phyloP scores from a whole-genome alignment of 371 early-diverging fungal species.

The Saksenaea oblongispora region DNA sequence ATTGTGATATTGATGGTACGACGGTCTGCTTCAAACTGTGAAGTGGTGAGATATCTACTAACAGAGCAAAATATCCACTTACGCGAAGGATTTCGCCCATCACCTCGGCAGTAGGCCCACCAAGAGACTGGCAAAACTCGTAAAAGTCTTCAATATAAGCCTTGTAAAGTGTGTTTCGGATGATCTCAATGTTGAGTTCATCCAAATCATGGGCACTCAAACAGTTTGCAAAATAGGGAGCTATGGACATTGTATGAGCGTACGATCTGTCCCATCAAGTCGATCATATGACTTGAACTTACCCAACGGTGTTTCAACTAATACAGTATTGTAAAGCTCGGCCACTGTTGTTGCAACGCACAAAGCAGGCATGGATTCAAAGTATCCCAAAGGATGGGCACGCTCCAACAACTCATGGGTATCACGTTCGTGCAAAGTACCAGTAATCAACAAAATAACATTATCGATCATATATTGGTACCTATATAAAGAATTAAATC shows the following conservation, averaged over 20 bases:
- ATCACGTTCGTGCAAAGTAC: conserved; percentile 97
- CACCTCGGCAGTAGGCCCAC: conserved; percentile 89
- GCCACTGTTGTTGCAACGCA: conserved; percentile 96
- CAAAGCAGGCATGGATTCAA: conserved; percentile 96
- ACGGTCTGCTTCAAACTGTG: conserved; percentile 96
- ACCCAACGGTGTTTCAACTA: conserved; percentile 97
- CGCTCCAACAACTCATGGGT: conserved; percentile 94
- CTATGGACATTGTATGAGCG: conserved; percentile 58
- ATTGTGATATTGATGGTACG: conserved; percentile 97
- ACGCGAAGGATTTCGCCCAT: conserved; percentile 93
- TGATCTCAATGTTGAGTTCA: conserved; percentile 98
- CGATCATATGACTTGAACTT: conserved; percentile 9
- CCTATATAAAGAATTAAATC: conserved; percentile 38
- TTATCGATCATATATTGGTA: conserved; percentile 99
- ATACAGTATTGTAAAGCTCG: conserved; percentile 93
- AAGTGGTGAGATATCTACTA: not conserved
- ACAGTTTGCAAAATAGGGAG: conserved; percentile 97
- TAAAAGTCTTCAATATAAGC: conserved; percentile 98
- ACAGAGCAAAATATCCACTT: conserved; percentile 12
- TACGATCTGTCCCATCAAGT: not conserved
- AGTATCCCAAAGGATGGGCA: conserved; percentile 95
- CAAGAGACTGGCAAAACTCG: conserved; percentile 80
- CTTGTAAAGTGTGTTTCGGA: conserved; percentile 97
- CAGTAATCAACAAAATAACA: conserved; percentile 95
- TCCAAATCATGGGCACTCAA: conserved; percentile 96